These are phyloP conservation scores for Verticillium nonalfalfae DNA, from an alignment of 2,329 filamentous ascomycete genomes.

Conservation along the genomic window DNA sequence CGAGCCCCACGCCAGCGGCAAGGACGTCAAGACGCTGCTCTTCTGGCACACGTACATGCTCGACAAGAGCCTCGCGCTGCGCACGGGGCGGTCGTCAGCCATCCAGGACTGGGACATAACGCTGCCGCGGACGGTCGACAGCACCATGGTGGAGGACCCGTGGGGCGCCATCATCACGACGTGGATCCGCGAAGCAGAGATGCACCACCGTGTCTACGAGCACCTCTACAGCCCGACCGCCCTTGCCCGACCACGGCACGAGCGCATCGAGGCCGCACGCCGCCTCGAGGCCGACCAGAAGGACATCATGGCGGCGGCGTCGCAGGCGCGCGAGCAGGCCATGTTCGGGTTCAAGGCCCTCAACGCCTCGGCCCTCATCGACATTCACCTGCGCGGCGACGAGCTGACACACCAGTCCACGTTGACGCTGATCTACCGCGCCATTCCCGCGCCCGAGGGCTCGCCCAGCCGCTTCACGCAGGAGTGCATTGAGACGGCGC, in stretches of 20 bases:
- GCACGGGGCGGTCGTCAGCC: constrained; percentile 45
- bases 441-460: constrained; percentile 38
- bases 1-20: constrained; percentile 20
- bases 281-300: constrained; percentile 30
- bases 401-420: constrained; percentile 40
- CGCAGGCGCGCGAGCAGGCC: constrained; percentile 25
- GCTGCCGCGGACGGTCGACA: constrained; percentile 30
- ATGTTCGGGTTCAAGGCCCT: constrained; percentile 27
- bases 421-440: constrained; percentile 45
- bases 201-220: constrained; percentile 55
- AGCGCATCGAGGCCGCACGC: constrained; percentile 32
- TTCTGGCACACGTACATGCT: constrained; percentile 49
- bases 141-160: constrained; percentile 24
- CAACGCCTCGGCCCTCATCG: constrained; percentile 31
- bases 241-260: constrained; percentile 28
- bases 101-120: constrained; percentile 55
- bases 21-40: constrained; percentile 30
- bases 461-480: constrained; percentile 36
- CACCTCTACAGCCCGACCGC: constrained; percentile 39
- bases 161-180: constrained; percentile 41
- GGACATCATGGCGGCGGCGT: constrained; percentile 26
- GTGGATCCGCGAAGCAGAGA: constrained; percentile 49
- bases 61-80: constrained; percentile 48
- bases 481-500: constrained; percentile 42
- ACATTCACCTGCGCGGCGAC: constrained; percentile 38